Conservation (phyloP, 495 filamentous ascomycete genomes). For the Xylaria sp. region DNA sequence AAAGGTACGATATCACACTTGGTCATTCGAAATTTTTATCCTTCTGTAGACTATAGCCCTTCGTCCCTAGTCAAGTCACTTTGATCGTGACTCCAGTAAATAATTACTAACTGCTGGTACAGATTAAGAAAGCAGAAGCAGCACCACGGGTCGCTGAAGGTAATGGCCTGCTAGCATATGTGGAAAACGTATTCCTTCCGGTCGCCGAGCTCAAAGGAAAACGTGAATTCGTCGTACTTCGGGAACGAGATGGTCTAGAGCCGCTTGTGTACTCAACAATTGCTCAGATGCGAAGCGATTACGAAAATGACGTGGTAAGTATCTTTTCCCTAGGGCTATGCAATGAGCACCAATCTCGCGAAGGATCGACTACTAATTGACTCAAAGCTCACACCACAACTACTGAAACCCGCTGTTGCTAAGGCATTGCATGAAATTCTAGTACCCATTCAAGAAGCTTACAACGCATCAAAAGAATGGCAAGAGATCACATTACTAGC, state of each 20-base stretch:
- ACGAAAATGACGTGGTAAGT: slow-evolving; percentile 77
- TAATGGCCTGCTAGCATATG: slow-evolving; percentile 84
- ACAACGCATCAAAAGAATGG: slow-evolving; percentile 75
- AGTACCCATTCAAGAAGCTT: slow-evolving; percentile 76
- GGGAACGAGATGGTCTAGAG: slow-evolving; percentile 69
- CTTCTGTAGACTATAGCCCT: neutral
- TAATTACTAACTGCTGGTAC: neutral
- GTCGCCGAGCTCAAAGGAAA: slow-evolving; percentile 60
- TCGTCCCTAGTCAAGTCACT: neutral
- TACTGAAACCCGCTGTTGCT: slow-evolving; percentile 79
- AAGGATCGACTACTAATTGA: slow-evolving; percentile 29
- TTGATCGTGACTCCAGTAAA: neutral
- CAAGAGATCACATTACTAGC: slow-evolving; percentile 80
- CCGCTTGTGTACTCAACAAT: slow-evolving; percentile 79
- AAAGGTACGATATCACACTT: slow-evolving; percentile 53
- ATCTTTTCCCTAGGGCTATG: neutral
- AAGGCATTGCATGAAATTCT: slow-evolving; percentile 73
- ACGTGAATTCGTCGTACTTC: slow-evolving; percentile 62
- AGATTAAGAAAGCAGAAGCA: slow-evolving; percentile 78
- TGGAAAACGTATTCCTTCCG: slow-evolving; percentile 85
- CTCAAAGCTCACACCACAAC: slow-evolving; percentile 77
- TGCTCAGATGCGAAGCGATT: slow-evolving; percentile 76
- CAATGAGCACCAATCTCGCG: neutral
- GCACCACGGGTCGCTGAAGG: slow-evolving; percentile 77
- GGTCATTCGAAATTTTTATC: neutral